Evolutionary conservation across 805 yeast genomes (phyloP).

Genomic region (Cyberlindnera nakhonratchasimensis): DNA sequence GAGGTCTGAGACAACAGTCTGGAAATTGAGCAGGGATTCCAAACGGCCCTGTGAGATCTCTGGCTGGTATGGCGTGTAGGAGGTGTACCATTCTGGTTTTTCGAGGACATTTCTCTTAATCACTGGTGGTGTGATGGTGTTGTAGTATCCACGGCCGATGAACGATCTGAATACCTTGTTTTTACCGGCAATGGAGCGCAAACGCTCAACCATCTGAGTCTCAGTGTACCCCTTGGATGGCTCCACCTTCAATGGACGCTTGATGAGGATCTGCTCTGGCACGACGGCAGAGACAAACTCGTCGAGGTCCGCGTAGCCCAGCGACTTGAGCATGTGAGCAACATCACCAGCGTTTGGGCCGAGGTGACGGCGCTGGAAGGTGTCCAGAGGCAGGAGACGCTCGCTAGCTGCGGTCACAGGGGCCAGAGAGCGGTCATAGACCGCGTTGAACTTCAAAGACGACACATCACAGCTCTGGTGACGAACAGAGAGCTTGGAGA

Average conservation of each 20-base stretch:
- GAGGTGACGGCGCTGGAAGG: conserved; percentile 86
- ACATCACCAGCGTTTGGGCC: conserved; percentile 75
- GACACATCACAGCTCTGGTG: conserved; percentile 47
- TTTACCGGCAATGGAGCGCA: conserved; percentile 66
- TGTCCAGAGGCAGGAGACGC: conserved; percentile 52
- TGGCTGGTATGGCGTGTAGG: conserved; percentile 98
- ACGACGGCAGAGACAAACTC: conserved; percentile 70
- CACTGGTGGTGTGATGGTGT: conserved; percentile 86
- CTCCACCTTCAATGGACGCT: conserved; percentile 60
- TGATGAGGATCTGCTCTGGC: conserved; percentile 70
- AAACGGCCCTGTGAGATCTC: conserved; percentile 96
- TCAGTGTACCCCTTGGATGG: conserved; percentile 81
- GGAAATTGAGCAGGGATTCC: conserved; percentile 85
- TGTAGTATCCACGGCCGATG: conserved; percentile 94
- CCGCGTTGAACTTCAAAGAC: conserved; percentile 44
- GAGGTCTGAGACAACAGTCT: conserved; percentile 84
- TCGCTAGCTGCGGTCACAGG: conserved; percentile 11
- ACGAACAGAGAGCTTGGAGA: neutral
- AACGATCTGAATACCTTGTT: conserved; percentile 71
- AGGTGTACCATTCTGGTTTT: conserved; percentile 97
- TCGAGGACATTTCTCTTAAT: conserved; percentile 90
- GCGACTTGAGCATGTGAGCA: conserved; percentile 55
- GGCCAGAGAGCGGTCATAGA: conserved; percentile 42
- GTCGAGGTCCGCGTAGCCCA: conserved; percentile 66
- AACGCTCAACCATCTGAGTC: conserved; percentile 67